phyloP scores from a whole-genome alignment of 805 yeast species.

The Jamesozyma jinghongensis region DNA sequence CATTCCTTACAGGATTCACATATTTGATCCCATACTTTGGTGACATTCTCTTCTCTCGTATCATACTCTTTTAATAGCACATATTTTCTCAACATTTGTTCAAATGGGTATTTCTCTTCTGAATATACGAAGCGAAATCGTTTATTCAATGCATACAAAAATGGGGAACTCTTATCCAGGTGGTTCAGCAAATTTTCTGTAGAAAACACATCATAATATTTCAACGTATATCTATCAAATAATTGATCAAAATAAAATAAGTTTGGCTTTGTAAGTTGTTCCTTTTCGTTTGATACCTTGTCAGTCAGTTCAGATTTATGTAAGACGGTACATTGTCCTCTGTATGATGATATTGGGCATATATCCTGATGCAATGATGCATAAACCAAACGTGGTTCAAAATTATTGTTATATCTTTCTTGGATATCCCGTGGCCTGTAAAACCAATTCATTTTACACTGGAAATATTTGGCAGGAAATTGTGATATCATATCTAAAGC shows the following conservation, averaged over 20 bases:
- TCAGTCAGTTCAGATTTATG: constrained; percentile 60
- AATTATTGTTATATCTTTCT: constrained; percentile 30
- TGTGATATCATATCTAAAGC: constrained; percentile 12
- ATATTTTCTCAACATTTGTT: constrained; percentile 19
- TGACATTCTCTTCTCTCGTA: too few relatives aligned
- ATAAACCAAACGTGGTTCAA: constrained; percentile 65
- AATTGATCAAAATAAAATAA: constrained; percentile 77
- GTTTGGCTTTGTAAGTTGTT: constrained; percentile 49
- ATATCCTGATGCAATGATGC: constrained; percentile 82
- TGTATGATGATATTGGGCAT: constrained; percentile 63
- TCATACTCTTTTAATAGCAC: constrained; percentile 8
- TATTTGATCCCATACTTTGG: constrained; percentile 25
- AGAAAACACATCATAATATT: constrained; percentile 69
- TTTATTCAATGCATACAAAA: constrained; percentile 51
- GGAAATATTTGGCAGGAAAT: constrained; percentile 44
- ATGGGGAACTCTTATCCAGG: constrained; percentile 41
- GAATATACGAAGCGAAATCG: constrained; percentile 67
- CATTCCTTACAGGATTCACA: constrained; percentile 79
- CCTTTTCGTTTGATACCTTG: constrained; percentile 32
- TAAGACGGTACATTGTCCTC: constrained; percentile 67
- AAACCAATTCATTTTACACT: constrained; percentile 79
- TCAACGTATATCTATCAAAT: constrained; percentile 77
- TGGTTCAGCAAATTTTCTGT: constrained; percentile 49
- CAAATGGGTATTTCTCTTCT: constrained; percentile 38
- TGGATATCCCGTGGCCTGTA: constrained; percentile 82